Percentiles rank a stretch among this genome's conserved stretches.
Evolutionary conservation across 768 basidiomycete species (phyloP).

Genomic region (Crucibulum laeve): DNA sequence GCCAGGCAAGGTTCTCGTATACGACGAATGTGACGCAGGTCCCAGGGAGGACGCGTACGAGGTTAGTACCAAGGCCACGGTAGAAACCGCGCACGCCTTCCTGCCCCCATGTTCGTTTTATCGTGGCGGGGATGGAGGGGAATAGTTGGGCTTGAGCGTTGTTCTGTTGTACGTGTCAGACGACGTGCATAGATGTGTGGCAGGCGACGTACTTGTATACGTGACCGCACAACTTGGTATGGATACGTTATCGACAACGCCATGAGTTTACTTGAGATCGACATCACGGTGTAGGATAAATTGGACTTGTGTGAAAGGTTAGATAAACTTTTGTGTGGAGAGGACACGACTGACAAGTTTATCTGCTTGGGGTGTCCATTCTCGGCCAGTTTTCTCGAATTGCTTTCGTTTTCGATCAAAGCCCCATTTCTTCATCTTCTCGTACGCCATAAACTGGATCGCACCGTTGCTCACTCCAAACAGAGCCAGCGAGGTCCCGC

Average conservation of each 20-base stretch:
- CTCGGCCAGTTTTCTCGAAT: conserved; percentile 53
- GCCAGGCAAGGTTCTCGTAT: conserved; percentile 89
- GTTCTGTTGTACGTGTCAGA: conserved; percentile 38
- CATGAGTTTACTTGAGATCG: conserved; percentile 82
- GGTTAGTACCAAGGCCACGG: conserved; percentile 90
- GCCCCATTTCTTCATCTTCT: conserved; percentile 90
- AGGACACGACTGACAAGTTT: conserved; percentile 46
- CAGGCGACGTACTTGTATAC: conserved; percentile 71
- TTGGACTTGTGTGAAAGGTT: conserved; percentile 63
- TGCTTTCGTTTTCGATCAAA: conserved; percentile 72
- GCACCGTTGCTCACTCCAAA: conserved; percentile 94
- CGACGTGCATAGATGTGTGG: not conserved
- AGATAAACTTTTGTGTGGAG: not conserved
- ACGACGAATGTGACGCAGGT: conserved; percentile 98
- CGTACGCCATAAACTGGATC: conserved; percentile 93
- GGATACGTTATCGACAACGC: conserved; percentile 89
- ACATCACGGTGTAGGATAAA: conserved; percentile 86
- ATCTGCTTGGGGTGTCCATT: conserved; percentile 71
- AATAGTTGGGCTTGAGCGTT: conserved; percentile 64
- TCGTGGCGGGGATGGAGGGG: conserved; percentile 79
- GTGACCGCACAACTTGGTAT: conserved; percentile 93
- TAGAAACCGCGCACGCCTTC: conserved; percentile 90
- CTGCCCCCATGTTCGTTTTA: conserved; percentile 73
- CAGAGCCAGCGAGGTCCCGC: conserved; percentile 83
- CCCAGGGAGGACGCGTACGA: conserved; percentile 92